These are phyloP conservation scores for Fusarium goolgardi DNA, from an alignment of 2,329 filamentous ascomycete species.

Conservation along the genomic window DNA sequence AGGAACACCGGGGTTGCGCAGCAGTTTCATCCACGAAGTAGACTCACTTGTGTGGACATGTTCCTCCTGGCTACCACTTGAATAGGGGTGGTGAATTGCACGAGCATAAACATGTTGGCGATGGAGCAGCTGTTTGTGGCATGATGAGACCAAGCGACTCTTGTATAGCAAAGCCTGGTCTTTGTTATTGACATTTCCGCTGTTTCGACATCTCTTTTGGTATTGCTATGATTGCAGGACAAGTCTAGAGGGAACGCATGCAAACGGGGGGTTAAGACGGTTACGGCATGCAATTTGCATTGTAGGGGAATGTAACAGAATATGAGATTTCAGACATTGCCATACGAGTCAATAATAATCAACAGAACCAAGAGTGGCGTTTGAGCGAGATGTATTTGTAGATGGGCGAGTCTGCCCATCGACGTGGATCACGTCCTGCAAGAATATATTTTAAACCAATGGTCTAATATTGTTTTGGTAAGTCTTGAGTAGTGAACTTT, in stretches of 20 bases:
- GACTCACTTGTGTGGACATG: slow-evolving; percentile 40
- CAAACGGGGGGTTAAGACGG: slow-evolving; percentile 24
- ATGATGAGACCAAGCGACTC: slow-evolving; percentile 8
- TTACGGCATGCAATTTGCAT: slow-evolving; percentile 37
- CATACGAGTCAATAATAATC: slow-evolving; percentile 35
- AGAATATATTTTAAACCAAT: not conserved
- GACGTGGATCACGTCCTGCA: not conserved
- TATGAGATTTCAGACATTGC: slow-evolving; percentile 35
- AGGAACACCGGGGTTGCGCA: slow-evolving; percentile 4
- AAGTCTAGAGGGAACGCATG: slow-evolving; percentile 32
- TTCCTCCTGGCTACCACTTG: slow-evolving; percentile 11
- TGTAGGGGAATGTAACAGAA: slow-evolving; percentile 41
- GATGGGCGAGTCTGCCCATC: not conserved
- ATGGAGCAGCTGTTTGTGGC: slow-evolving; percentile 11
- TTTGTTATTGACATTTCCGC: slow-evolving; percentile 4
- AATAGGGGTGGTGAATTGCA: slow-evolving; percentile 6
- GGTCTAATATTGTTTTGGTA: not conserved
- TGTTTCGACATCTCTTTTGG: slow-evolving; percentile 21
- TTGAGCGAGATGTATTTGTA: not conserved
- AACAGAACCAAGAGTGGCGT: not conserved
- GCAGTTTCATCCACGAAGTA: slow-evolving; percentile 4
- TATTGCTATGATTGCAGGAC: slow-evolving; percentile 19
- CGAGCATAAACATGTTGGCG: slow-evolving; percentile 8
- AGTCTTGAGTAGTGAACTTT: not conserved
- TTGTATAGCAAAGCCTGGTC: slow-evolving; percentile 10